Percentiles rank a stretch among this genome's conserved stretches.
These are phyloP conservation scores for Candolleomyces aberdarensis DNA, from an alignment of 768 basidiomycete genomes.

Conservation along the genomic window DNA sequence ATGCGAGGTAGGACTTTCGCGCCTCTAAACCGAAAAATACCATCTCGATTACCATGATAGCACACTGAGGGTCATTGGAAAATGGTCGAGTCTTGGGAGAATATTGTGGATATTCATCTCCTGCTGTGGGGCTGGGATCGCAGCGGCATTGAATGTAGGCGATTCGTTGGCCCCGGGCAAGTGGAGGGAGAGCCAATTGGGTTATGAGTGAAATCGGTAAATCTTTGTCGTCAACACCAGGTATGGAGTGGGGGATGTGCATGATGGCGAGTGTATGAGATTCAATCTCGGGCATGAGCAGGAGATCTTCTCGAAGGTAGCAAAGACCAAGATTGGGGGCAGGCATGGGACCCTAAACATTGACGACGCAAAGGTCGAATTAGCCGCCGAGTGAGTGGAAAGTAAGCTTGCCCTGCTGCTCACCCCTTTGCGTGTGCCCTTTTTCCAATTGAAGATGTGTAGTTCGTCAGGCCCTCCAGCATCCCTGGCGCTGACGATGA, in stretches of 20 bases:
- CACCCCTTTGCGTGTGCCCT: constrained; percentile 9
- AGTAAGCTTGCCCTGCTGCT: background rate
- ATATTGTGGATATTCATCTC: constrained; percentile 5
- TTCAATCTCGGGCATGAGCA: constrained; percentile 7
- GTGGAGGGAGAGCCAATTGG: constrained; percentile 19
- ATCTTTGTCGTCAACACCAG: background rate
- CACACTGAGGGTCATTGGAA: constrained; percentile 11
- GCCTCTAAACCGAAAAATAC: background rate
- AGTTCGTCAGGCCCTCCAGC: background rate
- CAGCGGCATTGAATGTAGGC: background rate
- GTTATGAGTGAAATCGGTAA: constrained; percentile 15
- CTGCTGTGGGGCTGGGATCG: constrained; percentile 7
- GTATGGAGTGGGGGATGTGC: constrained; percentile 9
- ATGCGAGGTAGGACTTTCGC: constrained; percentile 3
- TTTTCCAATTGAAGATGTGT: constrained; percentile 14
- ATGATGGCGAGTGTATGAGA: constrained; percentile 6
- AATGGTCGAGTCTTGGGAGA: constrained; percentile 3
- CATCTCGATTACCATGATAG: constrained; percentile 10
- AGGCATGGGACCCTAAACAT: constrained; percentile 1
- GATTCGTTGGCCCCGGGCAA: background rate
- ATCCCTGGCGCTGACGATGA: background rate
- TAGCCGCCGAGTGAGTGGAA: background rate
- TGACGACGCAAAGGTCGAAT: background rate
- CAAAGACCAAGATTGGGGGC: constrained; percentile 8
- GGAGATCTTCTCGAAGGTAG: constrained; percentile 14